A percentile compares a stretch with the other conserved stretches of the same genome.
phyloP scores from a whole-genome alignment of 2,329 filamentous ascomycete genomes.

The Didymella arachidicola region DNA sequence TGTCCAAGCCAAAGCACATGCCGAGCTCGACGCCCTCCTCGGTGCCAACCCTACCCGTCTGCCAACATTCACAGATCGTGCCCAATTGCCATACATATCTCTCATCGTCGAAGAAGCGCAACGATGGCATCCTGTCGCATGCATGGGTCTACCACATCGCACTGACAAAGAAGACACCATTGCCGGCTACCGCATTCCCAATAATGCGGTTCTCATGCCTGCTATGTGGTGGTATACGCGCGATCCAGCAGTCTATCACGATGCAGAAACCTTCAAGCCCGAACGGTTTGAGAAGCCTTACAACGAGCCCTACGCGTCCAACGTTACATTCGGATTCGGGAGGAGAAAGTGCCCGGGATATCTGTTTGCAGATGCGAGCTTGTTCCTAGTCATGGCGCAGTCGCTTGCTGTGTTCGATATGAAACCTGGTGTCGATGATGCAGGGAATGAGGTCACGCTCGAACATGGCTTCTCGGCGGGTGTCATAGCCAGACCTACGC shows the following conservation, averaged over 20 bases:
- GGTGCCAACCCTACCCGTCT: constrained; percentile 51
- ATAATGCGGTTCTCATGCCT: constrained; percentile 47
- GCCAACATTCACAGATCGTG: constrained; percentile 57
- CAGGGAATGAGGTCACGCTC: constrained; percentile 49
- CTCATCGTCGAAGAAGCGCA: constrained; percentile 54
- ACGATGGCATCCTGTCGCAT: constrained; percentile 45
- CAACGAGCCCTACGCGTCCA: constrained; percentile 51
- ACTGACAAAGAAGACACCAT: constrained; percentile 47
- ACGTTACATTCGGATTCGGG: constrained; percentile 51
- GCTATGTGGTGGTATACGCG: constrained; percentile 55
- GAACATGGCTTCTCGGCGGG: constrained; percentile 47
- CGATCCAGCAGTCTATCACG: constrained; percentile 48
- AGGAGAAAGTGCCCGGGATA: constrained; percentile 55
- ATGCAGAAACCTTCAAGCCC: constrained; percentile 54
- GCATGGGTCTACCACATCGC: constrained; percentile 45
- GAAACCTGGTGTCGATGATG: constrained; percentile 45
- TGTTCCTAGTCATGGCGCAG: constrained; percentile 55
- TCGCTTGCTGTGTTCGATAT: constrained; percentile 59
- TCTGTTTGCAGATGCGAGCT: constrained; percentile 52
- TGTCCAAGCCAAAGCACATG: constrained; percentile 58
- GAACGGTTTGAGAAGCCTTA: constrained; percentile 51
- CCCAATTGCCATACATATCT: constrained; percentile 50
- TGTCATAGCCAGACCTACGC: constrained; percentile 48
- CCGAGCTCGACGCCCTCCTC: constrained; percentile 58
- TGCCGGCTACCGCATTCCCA: constrained; percentile 53